Evolutionary conservation across 352 stramenopile genomes (phyloP).

Genomic region (Globisporangium cederbergense): DNA sequence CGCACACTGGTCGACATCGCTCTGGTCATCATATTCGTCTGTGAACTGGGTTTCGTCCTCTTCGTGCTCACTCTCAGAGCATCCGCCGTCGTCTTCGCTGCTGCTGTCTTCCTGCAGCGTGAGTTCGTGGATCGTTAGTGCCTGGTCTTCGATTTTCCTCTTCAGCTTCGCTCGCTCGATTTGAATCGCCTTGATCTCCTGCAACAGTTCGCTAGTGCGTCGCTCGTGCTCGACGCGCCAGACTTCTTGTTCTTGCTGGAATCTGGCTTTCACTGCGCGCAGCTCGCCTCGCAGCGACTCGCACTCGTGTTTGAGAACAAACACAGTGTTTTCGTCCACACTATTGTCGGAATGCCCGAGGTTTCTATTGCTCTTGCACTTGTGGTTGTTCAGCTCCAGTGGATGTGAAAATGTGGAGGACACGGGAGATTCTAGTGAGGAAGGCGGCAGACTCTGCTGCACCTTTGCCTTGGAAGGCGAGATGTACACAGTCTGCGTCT

Average conservation of each 20-base stretch:
- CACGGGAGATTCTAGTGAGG: constrained; percentile 6
- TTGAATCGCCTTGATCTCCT: constrained; percentile 41
- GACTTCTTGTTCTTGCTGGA: constrained; percentile 23
- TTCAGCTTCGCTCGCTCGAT: constrained; percentile 40
- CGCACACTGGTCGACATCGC: constrained; percentile 1
- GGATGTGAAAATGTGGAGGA: constrained; percentile 14
- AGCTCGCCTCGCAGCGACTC: constrained; percentile 27
- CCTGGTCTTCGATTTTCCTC: constrained; percentile 49
- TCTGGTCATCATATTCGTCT: neutral
- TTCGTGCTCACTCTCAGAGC: constrained; percentile 19
- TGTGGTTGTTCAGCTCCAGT: neutral
- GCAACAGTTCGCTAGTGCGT: constrained; percentile 31
- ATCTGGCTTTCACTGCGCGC: constrained; percentile 17
- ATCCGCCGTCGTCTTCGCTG: neutral
- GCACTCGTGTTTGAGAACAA: constrained; percentile 28
- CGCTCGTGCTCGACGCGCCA: constrained; percentile 33
- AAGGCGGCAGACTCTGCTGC: neutral
- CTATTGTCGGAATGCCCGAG: neutral
- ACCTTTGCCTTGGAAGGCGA: constrained; percentile 29
- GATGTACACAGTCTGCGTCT: constrained; percentile 30
- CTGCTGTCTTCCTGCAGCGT: constrained; percentile 62
- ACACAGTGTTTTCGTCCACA: constrained; percentile 11
- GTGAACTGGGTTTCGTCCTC: constrained; percentile 14
- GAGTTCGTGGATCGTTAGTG: constrained; percentile 75
- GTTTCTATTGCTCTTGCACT: neutral